These are phyloP conservation scores for Neurospora sp. DNA, from an alignment of 495 filamentous ascomycete species.

Conservation along the genomic window DNA sequence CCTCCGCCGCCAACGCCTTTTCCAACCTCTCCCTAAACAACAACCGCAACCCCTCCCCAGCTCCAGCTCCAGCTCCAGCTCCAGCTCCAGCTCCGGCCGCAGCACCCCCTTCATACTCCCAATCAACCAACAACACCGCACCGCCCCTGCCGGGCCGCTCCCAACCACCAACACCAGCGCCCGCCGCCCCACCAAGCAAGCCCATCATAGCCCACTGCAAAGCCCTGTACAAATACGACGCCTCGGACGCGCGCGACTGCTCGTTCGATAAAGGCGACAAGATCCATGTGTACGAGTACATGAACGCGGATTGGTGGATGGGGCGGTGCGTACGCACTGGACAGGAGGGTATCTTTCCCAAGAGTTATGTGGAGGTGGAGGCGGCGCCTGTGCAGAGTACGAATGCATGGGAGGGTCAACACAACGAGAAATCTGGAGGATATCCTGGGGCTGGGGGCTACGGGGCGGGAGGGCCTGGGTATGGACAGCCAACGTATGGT, in stretches of 20 bases:
- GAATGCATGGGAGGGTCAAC: constrained; percentile 1
- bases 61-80: constrained; percentile 6
- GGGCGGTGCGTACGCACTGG: constrained; percentile 73
- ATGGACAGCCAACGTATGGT: background rate
- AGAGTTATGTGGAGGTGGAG: constrained; percentile 66
- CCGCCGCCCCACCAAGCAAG: constrained; percentile 31
- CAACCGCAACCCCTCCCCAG: constrained; percentile 9
- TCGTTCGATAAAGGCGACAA: constrained; percentile 64
- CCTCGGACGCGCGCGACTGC: constrained; percentile 69
- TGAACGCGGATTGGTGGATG: constrained; percentile 96
- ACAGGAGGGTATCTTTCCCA: constrained; percentile 82
- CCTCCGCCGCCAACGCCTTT: constrained; percentile 25
- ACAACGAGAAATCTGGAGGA: background rate
- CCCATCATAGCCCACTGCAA: constrained; percentile 59
- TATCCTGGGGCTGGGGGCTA: too few relatives aligned
- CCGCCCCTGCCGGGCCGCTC: constrained; percentile 44
- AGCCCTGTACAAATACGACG: constrained; percentile 75
- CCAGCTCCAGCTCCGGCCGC: constrained; percentile 7
- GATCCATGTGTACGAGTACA: constrained; percentile 73
- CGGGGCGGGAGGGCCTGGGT: background rate
- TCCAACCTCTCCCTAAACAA: constrained; percentile 39
- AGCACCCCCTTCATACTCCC: constrained; percentile 37
- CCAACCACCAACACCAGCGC: constrained; percentile 29
- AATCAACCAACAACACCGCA: constrained; percentile 38
- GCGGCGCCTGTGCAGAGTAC: background rate